Evolutionary conservation across 345 rosid genomes (phyloP), one percentile per base, ranked within the genome.

Genomic region (sweet orange (Citrus sinensis)): DNA sequence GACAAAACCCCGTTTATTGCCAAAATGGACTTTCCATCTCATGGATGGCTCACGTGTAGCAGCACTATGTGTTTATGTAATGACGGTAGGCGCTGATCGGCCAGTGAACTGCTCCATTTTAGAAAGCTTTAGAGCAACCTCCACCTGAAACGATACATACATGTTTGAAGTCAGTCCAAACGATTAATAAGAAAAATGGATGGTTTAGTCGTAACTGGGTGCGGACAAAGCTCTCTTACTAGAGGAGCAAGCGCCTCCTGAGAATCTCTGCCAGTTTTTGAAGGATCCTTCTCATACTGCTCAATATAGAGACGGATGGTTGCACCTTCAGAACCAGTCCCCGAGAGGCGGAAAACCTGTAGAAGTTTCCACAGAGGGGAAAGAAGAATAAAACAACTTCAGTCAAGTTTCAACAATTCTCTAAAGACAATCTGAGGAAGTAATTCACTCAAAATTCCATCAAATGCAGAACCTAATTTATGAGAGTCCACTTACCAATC

Each of bases 321-420:
- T 79, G 98, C 99, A 79, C 99, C 99, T 86, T 89, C 98, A 42
- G 99, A 97, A 42, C 99, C 99, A 17, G 98, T 94, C 85, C 99
- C 99, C 1, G 98, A 97, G 55, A 94, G 96, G 73, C 98, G 98
- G 93, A 94, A 97, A 55, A 97, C 85, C 98, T 96, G 90, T 82
- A 76, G 30, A 67, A 11, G 75, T 58, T 9, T 73, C 69, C 34
- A 29, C 54, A 70, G 34, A 55, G 4, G 29, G 13, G 72, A 40
- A 30, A 37, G 54, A 6, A 32, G 67, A 71, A 27, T 49, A 29
- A 64, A 3, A n/a, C 60, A 34, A 22, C 5, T 22, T 83, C 17
- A 19, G n/a, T 59, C 20, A 37, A 35, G 25, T 55, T 34, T 62
- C 24, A 24, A 54, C 55, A 54, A 35, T 71, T 20, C 25, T 70